Conservation (phyloP, 78 protist genomes). For the Bigelowiella natans region DNA sequence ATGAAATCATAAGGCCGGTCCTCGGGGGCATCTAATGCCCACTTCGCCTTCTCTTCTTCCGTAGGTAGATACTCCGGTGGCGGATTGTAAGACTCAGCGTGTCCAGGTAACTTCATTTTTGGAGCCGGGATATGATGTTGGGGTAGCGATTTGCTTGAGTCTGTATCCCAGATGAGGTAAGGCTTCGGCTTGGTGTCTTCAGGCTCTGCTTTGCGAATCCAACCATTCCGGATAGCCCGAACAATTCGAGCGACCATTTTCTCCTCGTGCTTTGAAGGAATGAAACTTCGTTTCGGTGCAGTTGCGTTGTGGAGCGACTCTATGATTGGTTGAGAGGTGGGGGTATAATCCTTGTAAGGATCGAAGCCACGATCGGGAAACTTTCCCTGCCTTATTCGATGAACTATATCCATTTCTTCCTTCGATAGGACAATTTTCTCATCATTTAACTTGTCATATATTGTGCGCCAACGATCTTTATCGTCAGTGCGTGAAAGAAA, state of each 20-base stretch:
- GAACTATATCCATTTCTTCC: background rate
- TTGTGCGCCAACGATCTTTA: background rate
- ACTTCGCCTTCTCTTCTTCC: slow-evolving; percentile 45
- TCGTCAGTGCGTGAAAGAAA: background rate
- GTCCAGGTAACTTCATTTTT: slow-evolving; percentile 46
- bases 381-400: background rate
- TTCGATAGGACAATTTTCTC: background rate
- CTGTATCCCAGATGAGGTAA: background rate
- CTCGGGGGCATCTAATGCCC: slow-evolving; percentile 37
- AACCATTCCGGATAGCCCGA: slow-evolving; percentile 48
- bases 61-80: slow-evolving; percentile 80
- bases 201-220: background rate
- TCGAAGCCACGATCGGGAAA: background rate
- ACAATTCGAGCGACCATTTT: slow-evolving; percentile 42
- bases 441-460: background rate
- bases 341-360: background rate
- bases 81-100: slow-evolving; percentile 89
- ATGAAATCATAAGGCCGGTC: slow-evolving; percentile 42
- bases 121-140: background rate
- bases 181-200: background rate
- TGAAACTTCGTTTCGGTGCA: background rate
- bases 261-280: slow-evolving; percentile 46
- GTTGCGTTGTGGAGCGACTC: background rate
- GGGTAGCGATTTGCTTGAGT: background rate
- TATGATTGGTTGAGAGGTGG: background rate